Percentiles rank a stretch among this genome's conserved stretches.
Evolutionary conservation across 495 filamentous ascomycete genomes (phyloP).

Genomic region (Hypomontagnella monticulosa): DNA sequence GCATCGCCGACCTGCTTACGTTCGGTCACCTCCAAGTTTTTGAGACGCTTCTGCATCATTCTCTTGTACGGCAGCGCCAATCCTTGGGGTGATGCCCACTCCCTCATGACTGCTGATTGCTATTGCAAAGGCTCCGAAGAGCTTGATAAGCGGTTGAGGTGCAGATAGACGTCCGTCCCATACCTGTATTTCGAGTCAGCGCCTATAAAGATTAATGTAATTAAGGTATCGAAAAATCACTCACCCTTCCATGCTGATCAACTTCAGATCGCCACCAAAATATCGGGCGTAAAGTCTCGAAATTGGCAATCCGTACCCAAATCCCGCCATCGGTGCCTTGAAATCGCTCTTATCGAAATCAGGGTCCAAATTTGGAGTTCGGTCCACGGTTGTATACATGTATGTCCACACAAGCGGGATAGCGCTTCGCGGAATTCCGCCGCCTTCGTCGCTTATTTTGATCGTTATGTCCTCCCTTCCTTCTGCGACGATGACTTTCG

Average conservation of each 20-base stretch:
- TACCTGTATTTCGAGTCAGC: constrained; percentile 67
- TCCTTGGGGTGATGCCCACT: constrained; percentile 77
- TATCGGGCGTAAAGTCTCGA: constrained; percentile 94
- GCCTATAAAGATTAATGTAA: constrained; percentile 1
- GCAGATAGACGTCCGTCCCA: constrained; percentile 97
- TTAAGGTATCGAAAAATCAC: constrained; percentile 45
- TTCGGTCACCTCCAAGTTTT: constrained; percentile 75
- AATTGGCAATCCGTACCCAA: constrained; percentile 95
- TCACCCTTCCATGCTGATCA: constrained; percentile 99
- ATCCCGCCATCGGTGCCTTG: constrained; percentile 99
- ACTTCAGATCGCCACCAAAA: constrained; percentile 94
- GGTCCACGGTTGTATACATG: constrained; percentile 99
- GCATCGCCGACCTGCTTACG: constrained; percentile 88
- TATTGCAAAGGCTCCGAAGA: constrained; percentile 98
- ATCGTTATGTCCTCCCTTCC: constrained; percentile 99
- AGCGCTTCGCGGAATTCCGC: constrained; percentile 87
- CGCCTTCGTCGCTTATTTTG: constrained; percentile 95
- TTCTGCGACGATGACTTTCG: constrained; percentile 96
- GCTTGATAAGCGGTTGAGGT: constrained; percentile 93
- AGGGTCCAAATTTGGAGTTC: constrained; percentile 92
- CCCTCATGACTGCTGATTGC: constrained; percentile 97
- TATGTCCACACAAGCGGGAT: constrained; percentile 99
- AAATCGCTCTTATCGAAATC: constrained; percentile 99
- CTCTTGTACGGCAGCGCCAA: constrained; percentile 74
- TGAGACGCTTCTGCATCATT: constrained; percentile 69